Evolutionary conservation across 208 protist genomes (phyloP).

Genomic region (Leishmania braziliensis): DNA sequence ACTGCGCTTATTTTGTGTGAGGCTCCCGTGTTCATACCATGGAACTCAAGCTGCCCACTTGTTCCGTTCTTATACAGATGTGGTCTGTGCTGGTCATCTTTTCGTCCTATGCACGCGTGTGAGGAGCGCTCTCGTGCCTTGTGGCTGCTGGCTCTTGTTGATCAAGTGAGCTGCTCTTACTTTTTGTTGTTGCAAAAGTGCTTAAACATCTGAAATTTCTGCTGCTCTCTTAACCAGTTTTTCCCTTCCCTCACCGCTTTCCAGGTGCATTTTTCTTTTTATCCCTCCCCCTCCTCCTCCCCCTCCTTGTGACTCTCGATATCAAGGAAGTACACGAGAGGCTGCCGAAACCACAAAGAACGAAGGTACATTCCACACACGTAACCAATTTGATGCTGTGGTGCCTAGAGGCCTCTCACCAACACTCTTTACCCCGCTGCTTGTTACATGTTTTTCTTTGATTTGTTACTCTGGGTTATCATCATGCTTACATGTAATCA

Average conservation of each 20-base stretch:
- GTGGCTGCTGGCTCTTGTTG: not conserved
- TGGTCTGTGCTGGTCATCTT: not conserved
- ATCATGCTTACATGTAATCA: too few species aligned
- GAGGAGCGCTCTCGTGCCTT: not conserved
- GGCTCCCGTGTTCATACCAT: too few species aligned
- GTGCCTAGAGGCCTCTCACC: not conserved
- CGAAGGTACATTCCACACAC: not conserved
- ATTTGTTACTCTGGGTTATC: not conserved
- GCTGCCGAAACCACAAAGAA: not conserved
- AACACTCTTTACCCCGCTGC: not conserved
- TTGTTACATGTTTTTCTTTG: not conserved
- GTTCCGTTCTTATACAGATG: not conserved
- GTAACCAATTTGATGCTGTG: not conserved
- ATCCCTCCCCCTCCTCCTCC: not conserved
- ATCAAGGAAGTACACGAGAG: not conserved
- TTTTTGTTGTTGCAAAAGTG: not conserved
- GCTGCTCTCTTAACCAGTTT: not conserved
- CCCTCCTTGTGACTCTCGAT: not conserved
- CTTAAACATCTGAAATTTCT: too few species aligned
- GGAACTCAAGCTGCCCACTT: too few species aligned
- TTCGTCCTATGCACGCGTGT: not conserved
- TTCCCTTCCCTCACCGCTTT: not conserved
- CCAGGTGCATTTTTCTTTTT: not conserved
- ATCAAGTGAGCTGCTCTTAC: not conserved
- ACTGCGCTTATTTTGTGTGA: too few species aligned